Base-by-base conservation (phyloP, 805 yeast genomes). In the Sugiyamaella boreocaroliniensis region DNA sequence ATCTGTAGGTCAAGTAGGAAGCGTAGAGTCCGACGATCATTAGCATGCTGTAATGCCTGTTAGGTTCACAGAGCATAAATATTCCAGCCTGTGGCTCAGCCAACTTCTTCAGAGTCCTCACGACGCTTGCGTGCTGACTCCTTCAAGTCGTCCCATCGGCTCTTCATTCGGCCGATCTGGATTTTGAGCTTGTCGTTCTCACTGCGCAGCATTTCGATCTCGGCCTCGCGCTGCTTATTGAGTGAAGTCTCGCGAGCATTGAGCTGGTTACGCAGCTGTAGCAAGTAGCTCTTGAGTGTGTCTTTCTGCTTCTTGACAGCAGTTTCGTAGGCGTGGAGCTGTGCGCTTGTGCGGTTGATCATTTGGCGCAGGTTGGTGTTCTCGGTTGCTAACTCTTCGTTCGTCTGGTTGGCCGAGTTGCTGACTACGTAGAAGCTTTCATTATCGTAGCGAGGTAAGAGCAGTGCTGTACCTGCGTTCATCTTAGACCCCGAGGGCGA, bases 61-160 rank as follows among this genome's bases (percentile, higher is more conserved):
- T 10, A 5, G n/a, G 11, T 2, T 5, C 12, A 32, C 8, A 4
- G 37, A 32, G 37, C 37, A 32, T 22, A 6, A 22, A 22, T 22
- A 4, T 11, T 2, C 4, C 37, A 14, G 12, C 37, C 37, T 9
- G 37, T 32, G 4, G n/a, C 10, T 32, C 37, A 32, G 37, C 37
- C 37, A 16, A 34, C 18, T 16, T 45, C 48, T 10, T 45, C 48
- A 11, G 48, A 29, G 15, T 34, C 29, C 34, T 64, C 77, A 60
- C 75, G 73, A 57, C 78, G 72, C 59, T 70, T 80, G 52, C 81
- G 72, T 1, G 88, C 88, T 58, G 81, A 79, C 61, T 82, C 83
- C 18, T 82, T 83, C 29, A 83, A 66, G 19, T 76, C 79, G 59
- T 83, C 81, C 89, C 89, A 84, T 40, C 86, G 66, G 54, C 78